A percentile compares a stretch with the other conserved stretches of the same genome.
Conservation (phyloP, 108 stramenopile genomes). For the Bacterosira constricta region DNA sequence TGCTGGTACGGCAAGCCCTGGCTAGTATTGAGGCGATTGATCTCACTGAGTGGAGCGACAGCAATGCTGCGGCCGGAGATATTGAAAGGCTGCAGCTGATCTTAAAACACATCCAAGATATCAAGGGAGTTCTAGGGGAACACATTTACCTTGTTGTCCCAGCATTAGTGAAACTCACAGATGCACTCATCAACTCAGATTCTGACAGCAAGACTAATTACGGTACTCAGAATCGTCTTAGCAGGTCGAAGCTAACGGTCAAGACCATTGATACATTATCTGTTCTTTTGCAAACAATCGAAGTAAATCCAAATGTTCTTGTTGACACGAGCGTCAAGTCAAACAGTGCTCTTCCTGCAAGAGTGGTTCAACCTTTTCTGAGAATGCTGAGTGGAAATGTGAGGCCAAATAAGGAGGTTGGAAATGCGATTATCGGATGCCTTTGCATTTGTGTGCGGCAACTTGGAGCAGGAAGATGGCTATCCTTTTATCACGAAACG, state of each 20-base stretch:
- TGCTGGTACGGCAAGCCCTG: slow-evolving; percentile 70
- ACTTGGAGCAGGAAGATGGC: slow-evolving; percentile 70
- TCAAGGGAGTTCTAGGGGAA: slow-evolving; percentile 72
- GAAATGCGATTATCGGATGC: slow-evolving; percentile 68
- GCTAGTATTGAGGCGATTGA: slow-evolving; percentile 70
- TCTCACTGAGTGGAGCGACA: slow-evolving; percentile 55
- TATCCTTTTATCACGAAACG: slow-evolving; percentile 71
- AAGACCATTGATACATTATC: slow-evolving; percentile 69
- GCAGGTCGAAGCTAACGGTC: slow-evolving; percentile 48
- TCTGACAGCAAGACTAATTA: slow-evolving; percentile 17
- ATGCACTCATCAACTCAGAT: slow-evolving; percentile 59
- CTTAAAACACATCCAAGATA: slow-evolving; percentile 63
- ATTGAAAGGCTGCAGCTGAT: slow-evolving; percentile 68
- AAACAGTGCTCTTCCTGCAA: slow-evolving; percentile 61
- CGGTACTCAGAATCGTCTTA: slow-evolving; percentile 6
- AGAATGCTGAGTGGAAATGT: slow-evolving; percentile 59
- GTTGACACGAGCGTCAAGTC: slow-evolving; percentile 35
- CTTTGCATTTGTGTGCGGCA: slow-evolving; percentile 76
- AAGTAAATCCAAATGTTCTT: slow-evolving; percentile 28
- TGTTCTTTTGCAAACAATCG: slow-evolving; percentile 53
- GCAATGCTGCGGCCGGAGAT: slow-evolving; percentile 3
- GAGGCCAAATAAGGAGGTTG: slow-evolving; percentile 60
- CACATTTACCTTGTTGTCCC: slow-evolving; percentile 87
- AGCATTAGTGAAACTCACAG: slow-evolving; percentile 78
- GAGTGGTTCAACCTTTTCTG: slow-evolving; percentile 81